phyloP scores from a whole-genome alignment of 768 basidiomycete species.

The Lactifluus volemus region DNA sequence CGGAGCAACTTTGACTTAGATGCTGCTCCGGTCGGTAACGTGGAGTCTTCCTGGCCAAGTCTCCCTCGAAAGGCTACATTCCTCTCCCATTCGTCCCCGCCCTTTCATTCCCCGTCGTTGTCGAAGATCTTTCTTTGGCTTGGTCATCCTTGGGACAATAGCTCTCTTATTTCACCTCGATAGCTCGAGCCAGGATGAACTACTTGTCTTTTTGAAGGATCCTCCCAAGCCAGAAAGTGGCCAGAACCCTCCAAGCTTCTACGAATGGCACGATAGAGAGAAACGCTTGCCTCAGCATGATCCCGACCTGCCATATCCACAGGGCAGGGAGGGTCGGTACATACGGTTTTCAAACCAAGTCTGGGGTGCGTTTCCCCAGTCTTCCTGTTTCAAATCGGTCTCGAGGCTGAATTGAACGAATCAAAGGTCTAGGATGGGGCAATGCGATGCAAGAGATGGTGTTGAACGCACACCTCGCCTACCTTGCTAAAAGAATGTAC shows the following conservation, averaged over 20 bases:
- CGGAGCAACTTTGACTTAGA: too few species aligned
- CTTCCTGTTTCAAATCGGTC: too few species aligned
- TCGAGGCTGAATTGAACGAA: too few species aligned
- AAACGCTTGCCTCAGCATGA: conserved; percentile 10
- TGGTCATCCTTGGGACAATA: background rate
- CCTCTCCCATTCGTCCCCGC: background rate
- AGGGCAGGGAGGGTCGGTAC: conserved; percentile 15
- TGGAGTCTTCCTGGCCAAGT: background rate
- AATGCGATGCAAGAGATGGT: too few species aligned
- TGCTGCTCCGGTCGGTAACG: too few species aligned
- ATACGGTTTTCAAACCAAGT: conserved; percentile 14
- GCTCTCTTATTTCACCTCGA: background rate
- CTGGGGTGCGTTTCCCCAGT: background rate
- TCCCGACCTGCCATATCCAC: conserved; percentile 9
- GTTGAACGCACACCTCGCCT: too few species aligned
- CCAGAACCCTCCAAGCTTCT: conserved; percentile 2
- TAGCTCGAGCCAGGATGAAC: background rate
- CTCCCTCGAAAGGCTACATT: background rate
- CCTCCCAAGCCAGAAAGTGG: background rate
- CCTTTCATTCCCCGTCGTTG: background rate
- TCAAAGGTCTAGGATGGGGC: too few species aligned
- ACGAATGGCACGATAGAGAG: conserved; percentile 8
- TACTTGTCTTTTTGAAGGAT: background rate
- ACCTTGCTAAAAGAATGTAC: too few species aligned
- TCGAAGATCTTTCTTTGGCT: background rate